Evolutionary conservation across 371 early-diverging fungal species (phyloP).

Genomic region (Mortierella sp.): DNA sequence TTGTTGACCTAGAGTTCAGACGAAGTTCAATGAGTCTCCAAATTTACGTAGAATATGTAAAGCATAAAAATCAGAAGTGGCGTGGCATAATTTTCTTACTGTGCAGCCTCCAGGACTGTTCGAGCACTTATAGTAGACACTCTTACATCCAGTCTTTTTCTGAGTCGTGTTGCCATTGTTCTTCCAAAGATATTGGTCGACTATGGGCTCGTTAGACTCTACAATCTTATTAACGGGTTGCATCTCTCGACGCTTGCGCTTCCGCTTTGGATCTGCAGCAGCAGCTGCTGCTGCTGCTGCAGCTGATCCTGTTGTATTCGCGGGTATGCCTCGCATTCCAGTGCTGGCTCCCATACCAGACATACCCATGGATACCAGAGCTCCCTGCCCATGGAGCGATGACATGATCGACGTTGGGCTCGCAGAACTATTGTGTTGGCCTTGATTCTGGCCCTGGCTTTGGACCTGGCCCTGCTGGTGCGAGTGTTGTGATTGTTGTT

Average conservation of each 20-base stretch:
- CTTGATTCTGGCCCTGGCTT: neutral
- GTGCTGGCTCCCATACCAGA: slow-evolving; percentile 2
- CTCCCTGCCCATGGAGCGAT: slow-evolving; percentile 2
- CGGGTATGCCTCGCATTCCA: slow-evolving; percentile 6
- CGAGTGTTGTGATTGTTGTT: slow-evolving; percentile 10
- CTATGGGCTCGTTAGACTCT: slow-evolving; percentile 70
- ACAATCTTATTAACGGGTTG: slow-evolving; percentile 75
- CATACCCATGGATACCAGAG: slow-evolving; percentile 22
- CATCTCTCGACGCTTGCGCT: slow-evolving; percentile 73
- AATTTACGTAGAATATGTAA: neutral
- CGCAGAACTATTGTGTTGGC: neutral
- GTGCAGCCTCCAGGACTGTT: slow-evolving; percentile 54
- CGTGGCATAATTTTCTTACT: slow-evolving; percentile 15
- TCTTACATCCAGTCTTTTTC: slow-evolving; percentile 74
- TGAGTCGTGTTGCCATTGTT: slow-evolving; percentile 74
- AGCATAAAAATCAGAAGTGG: neutral
- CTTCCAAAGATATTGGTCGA: slow-evolving; percentile 72
- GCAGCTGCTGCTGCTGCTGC: slow-evolving; percentile 12
- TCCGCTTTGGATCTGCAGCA: slow-evolving; percentile 53
- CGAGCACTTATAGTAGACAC: slow-evolving; percentile 70
- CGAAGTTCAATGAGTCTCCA: neutral
- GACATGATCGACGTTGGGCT: slow-evolving; percentile 7
- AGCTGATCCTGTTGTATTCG: slow-evolving; percentile 14
- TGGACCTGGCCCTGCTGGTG: slow-evolving; percentile 5
- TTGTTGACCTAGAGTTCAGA: slow-evolving; percentile 64